Evolutionary conservation across 352 stramenopile species (phyloP), one percentile per base, ranked within the genome.

Genomic region (Phytophthora citrophthora): DNA sequence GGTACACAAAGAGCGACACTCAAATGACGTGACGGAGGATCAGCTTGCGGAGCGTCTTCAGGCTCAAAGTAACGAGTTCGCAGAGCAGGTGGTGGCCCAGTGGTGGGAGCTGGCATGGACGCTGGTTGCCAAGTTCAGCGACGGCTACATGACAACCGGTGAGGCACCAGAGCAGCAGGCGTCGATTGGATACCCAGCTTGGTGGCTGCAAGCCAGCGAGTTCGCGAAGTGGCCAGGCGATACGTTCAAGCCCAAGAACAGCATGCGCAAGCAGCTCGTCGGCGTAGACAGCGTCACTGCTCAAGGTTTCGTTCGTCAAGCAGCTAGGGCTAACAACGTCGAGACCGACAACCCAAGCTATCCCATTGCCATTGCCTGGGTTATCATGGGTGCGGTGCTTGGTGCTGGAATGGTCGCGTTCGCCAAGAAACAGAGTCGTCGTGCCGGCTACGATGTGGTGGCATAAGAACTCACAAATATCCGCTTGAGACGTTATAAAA

Each of bases 61-160:
- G 43, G 47, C 46, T 3, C 57, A 76, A 12, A 80, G 66, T 57
- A 92, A 93, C 50, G 69, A 69, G 2, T 89, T 91, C 44, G 84
- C 82, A 2, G 63, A 70, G 10, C 26, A 73, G 4, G 80, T 93
- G 1, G 80, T 91, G 8, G 49, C 75, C 0, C 54, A 73, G 24
- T 91, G 84, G 84, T 91, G 84, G 84, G 16, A 69, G 12, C 65
- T 91, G 1, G 82, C 80, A 8, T 93, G 84, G 84, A 76, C 51
- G 20, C 56, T 93, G 11, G 69, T 91, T 8, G 78, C 76, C 45
- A 93, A 91, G 60, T 93, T 84, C 61, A 91, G 79, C 52, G 72
- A 89, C 32, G 85, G 85, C 34, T 91, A 88, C 68, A 67, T 88
- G 54, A 89, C 81, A 15, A 91, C 77, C 8, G 83, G 85, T 23